Base-by-base conservation (phyloP, 2,329 filamentous ascomycete genomes). In the Penicillium olsonii region DNA sequence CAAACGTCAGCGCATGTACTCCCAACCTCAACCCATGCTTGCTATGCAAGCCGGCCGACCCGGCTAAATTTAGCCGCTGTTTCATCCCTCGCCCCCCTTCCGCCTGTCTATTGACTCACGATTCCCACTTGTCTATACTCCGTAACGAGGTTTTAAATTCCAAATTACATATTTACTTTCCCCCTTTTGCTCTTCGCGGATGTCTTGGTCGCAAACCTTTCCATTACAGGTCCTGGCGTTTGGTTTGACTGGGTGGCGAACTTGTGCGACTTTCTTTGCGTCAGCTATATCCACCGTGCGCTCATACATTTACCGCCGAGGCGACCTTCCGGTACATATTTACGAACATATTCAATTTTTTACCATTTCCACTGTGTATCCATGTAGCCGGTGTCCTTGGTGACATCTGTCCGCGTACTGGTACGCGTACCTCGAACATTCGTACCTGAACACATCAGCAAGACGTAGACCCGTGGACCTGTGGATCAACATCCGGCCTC, bases 1-100 rank as follows among this genome's bases (percentile, higher is more conserved):
- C 5, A 85, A 85, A 63, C 75, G 82, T 55, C 82, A 82, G 61
- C 79, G 82, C 48, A 77, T 84, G 71, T 84, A 80, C 57, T 69
- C 67, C 37, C 73, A 71, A 53, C 71, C 71, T 37, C 72, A 74
- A 39, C 69, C 69, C 31, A 75, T 79, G 61, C 67, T 73, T 61
- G 75, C 75, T 8, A 77, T 80, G 64, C 78, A 79, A 49, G 71
- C 78, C 41, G 73, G 71, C 39, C 70, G 76, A 33, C 60, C 62
- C 31, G 58, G 59, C 47, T 70, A 63, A 60, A 53, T 37, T 22
- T 18, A 37, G 18, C n/a, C 17, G 18, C 42, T 41, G 7, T 15
- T 40, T 31, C 44, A 11, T 38, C 27, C 37, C 37, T 22, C 41
- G 41, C 42, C 47, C 49, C 45, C 42, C 50, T 52, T 45, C 41